Evolutionary conservation across 257 asterid species (phyloP).

Genomic region (Solanum neorickii): DNA sequence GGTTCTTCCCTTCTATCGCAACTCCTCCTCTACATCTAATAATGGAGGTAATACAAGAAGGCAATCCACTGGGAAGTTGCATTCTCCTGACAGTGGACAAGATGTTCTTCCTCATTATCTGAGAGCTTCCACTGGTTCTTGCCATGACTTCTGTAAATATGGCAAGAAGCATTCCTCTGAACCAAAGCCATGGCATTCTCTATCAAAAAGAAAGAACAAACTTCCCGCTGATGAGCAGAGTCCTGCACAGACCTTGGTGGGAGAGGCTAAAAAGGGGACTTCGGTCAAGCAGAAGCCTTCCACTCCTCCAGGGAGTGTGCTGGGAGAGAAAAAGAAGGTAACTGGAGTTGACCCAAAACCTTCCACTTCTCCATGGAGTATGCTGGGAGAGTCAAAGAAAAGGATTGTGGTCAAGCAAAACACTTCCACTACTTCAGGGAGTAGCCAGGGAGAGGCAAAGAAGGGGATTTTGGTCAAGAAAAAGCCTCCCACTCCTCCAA

Average conservation of each 20-base stretch:
- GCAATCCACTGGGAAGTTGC: slow-evolving; percentile 29
- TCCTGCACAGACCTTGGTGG: slow-evolving; percentile 14
- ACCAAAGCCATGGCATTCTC: slow-evolving; percentile 33
- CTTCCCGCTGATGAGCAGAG: slow-evolving; percentile 17
- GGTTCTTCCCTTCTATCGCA: slow-evolving; percentile 6
- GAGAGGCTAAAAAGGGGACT: slow-evolving; percentile 22
- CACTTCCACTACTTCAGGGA: slow-evolving; percentile 4
- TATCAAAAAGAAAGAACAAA: slow-evolving; percentile 20
- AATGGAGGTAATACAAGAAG: slow-evolving; percentile 19
- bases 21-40: slow-evolving; percentile 25
- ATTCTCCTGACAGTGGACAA: slow-evolving; percentile 12
- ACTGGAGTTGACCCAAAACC: background rate
- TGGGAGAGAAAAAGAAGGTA: slow-evolving; percentile 27
- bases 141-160: slow-evolving; percentile 79
- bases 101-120: slow-evolving; percentile 47
- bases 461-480: slow-evolving; percentile 6
- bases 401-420: background rate
- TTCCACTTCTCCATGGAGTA: slow-evolving; percentile 5
- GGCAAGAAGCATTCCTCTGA: slow-evolving; percentile 40
- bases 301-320: slow-evolving; percentile 3
- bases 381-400: slow-evolving; percentile 26
- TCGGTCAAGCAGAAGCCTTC: background rate
- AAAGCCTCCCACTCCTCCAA: background rate
- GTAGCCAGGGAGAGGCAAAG: slow-evolving; percentile 19
- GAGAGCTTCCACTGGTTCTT: slow-evolving; percentile 82